Conservation (phyloP, 2,329 filamentous ascomycete species). For the Diaporthe sp. region DNA sequence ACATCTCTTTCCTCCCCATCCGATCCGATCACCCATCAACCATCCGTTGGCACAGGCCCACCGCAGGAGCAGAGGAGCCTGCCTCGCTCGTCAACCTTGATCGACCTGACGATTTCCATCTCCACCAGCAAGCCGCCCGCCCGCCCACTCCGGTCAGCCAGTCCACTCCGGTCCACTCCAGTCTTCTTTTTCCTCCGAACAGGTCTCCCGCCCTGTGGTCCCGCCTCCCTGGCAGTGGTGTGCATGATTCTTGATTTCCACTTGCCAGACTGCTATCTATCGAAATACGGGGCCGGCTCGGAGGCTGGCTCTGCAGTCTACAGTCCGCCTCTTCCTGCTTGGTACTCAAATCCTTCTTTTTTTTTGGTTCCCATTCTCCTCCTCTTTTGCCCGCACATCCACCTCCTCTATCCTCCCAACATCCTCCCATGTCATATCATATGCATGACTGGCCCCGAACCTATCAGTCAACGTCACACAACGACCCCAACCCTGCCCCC, state of each 20-base stretch:
- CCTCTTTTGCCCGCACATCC: background rate
- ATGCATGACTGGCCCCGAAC: background rate
- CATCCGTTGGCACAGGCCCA: constrained; percentile 26
- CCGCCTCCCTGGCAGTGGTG: constrained; percentile 5
- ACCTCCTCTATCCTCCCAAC: background rate
- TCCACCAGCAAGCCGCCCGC: constrained; percentile 14
- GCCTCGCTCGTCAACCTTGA: background rate
- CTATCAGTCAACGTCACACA: background rate
- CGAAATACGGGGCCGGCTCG: constrained; percentile 26
- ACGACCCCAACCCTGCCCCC: constrained; percentile 16
- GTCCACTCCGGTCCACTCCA: constrained; percentile 5
- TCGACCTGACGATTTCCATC: background rate
- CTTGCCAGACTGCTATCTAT: constrained; percentile 26
- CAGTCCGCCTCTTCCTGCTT: constrained; percentile 19
- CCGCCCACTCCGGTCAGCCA: constrained; percentile 13
- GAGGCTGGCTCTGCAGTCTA: constrained; percentile 1
- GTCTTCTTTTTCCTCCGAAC: background rate
- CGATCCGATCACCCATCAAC: constrained; percentile 27
- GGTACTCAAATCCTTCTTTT: background rate
- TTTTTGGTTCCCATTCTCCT: background rate
- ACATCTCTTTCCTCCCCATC: constrained; percentile 17
- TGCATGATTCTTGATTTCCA: constrained; percentile 32
- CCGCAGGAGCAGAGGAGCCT: constrained; percentile 1
- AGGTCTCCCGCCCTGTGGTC: background rate
- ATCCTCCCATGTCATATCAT: background rate